A percentile compares a stretch with the other conserved stretches of the same genome.
Evolutionary conservation across 805 yeast genomes (phyloP).

Genomic region (Nakazawaea laoshanensis): DNA sequence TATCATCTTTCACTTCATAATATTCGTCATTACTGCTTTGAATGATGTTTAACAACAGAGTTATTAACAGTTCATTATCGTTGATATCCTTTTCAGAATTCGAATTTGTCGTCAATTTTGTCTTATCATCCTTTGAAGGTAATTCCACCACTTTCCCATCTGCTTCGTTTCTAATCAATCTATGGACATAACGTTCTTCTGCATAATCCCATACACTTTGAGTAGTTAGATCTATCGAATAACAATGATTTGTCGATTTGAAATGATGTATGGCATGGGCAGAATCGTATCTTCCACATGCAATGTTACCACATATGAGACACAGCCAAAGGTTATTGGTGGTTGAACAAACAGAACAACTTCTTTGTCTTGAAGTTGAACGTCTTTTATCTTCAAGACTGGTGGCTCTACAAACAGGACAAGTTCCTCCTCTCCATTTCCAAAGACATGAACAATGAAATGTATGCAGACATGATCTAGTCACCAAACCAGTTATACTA

Average conservation of each 20-base stretch:
- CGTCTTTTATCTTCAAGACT: constrained; percentile 17
- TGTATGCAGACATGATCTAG: constrained; percentile 89
- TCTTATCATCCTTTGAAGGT: constrained; percentile 24
- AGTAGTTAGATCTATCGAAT: constrained; percentile 78
- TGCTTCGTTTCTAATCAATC: constrained; percentile 73
- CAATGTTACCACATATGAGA: constrained; percentile 83
- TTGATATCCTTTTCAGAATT: constrained; percentile 12
- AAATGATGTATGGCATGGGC: constrained; percentile 85
- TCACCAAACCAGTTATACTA: constrained; percentile 67
- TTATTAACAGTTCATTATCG: constrained; percentile 9
- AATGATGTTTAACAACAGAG: constrained; percentile 13
- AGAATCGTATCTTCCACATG: constrained; percentile 81
- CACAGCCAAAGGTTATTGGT: constrained; percentile 77
- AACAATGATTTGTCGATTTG: constrained; percentile 72
- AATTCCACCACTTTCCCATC: constrained; percentile 89
- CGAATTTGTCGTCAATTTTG: constrained; percentile 10
- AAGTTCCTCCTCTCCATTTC: constrained; percentile 83
- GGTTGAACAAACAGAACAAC: constrained; percentile 51
- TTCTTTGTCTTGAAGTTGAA: constrained; percentile 3
- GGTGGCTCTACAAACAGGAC: constrained; percentile 87
- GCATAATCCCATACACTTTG: constrained; percentile 95
- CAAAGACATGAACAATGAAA: constrained; percentile 85
- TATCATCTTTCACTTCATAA: constrained; percentile 23
- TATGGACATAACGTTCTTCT: constrained; percentile 83
- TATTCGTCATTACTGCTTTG: constrained; percentile 7